Conservation (phyloP, 148 eudicot genomes). For the Nyssa sinensis region DNA sequence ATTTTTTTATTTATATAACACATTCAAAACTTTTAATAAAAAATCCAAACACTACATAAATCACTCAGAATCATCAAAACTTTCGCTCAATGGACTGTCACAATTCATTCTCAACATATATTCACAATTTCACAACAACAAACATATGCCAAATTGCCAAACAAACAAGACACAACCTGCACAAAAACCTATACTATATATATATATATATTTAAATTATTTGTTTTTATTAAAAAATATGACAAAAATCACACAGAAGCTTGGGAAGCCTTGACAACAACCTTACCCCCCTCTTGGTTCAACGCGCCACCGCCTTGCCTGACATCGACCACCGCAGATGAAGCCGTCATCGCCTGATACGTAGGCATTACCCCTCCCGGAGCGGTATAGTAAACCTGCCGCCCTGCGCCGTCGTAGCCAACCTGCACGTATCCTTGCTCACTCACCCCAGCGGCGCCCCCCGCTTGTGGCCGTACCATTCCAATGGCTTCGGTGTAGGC, state of each 20-base stretch:
- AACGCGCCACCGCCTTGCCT: constrained; percentile 19
- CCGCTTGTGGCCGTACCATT: constrained; percentile 19
- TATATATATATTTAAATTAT: neutral
- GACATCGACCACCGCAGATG: constrained; percentile 19
- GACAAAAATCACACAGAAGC: constrained; percentile 20
- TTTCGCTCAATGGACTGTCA: neutral
- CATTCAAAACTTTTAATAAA: too few relatives aligned
- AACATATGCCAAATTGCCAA: neutral
- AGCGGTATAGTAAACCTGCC: constrained; percentile 52
- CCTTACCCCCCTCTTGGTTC: constrained; percentile 27
- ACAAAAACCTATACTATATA: too few relatives aligned
- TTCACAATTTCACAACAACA: neutral
- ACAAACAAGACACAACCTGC: neutral
- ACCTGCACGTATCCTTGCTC: constrained; percentile 31
- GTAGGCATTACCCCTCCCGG: constrained; percentile 25
- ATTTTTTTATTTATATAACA: too few relatives aligned
- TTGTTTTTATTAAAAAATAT: neutral
- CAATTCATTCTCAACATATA: neutral
- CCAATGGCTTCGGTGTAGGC: constrained; percentile 26
- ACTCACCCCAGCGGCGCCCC: constrained; percentile 9
- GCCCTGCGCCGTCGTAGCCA: constrained; percentile 47
- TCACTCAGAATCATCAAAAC: too few relatives aligned
- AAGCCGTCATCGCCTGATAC: constrained; percentile 23
- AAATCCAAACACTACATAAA: too few relatives aligned
- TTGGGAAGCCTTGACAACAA: constrained; percentile 14